Percentiles rank a stretch among this genome's conserved stretches.
These are phyloP conservation scores for Bondarzewia mesenterica DNA, from an alignment of 1,284 basidiomycete species.

Conservation along the genomic window DNA sequence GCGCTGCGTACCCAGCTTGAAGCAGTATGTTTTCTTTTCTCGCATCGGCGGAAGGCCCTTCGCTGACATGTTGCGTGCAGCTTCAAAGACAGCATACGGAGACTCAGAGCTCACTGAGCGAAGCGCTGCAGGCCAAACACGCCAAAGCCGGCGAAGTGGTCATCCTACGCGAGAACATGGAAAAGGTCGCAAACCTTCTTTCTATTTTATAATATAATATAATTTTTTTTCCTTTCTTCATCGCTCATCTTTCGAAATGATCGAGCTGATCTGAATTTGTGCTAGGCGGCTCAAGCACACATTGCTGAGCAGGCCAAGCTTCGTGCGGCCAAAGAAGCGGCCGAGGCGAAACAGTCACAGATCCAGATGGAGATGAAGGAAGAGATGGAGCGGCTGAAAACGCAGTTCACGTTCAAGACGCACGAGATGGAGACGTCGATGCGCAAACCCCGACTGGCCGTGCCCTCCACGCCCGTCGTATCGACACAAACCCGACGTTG, in stretches of 20 bases:
- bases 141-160: slow-evolving; percentile 57
- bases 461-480: slow-evolving; percentile 28
- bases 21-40: slow-evolving; percentile 3
- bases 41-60: background rate
- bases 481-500: slow-evolving; percentile 31
- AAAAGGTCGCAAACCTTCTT: slow-evolving; percentile 39
- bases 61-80: slow-evolving; percentile 25
- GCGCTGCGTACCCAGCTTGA: slow-evolving; percentile 6
- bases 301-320: slow-evolving; percentile 47
- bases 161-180: slow-evolving; percentile 46
- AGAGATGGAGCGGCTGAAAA: slow-evolving; percentile 63
- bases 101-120: slow-evolving; percentile 35
- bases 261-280: slow-evolving; percentile 1
- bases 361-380: slow-evolving; percentile 52
- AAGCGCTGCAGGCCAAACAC: slow-evolving; percentile 37
- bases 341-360: slow-evolving; percentile 41
- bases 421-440: slow-evolving; percentile 58
- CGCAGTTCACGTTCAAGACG: slow-evolving; percentile 68
- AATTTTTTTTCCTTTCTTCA: background rate
- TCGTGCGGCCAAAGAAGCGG: slow-evolving; percentile 37
- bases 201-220: too few species aligned
- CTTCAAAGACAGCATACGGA: slow-evolving; percentile 39
- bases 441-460: slow-evolving; percentile 39
- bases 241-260: too few species aligned
- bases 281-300: slow-evolving; percentile 53